phyloP scores from a whole-genome alignment of 1,139 yeast genomes.

The Pneumocystis canis region DNA sequence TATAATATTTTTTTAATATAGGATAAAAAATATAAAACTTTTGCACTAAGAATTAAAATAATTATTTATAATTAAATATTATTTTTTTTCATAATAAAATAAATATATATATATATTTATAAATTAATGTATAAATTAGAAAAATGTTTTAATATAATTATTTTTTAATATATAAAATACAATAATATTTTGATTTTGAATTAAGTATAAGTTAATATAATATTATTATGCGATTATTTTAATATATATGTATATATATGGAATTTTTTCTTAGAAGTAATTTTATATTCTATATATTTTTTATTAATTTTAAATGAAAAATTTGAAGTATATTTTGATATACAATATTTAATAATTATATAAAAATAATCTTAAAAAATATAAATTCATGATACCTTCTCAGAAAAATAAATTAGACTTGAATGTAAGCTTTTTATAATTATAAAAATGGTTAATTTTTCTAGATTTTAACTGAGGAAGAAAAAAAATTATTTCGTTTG shows the following conservation, averaged over 20 bases:
- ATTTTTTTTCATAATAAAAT: too few relatives aligned
- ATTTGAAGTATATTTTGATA: background rate
- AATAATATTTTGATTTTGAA: too few relatives aligned
- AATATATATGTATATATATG: background rate
- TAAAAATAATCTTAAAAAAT: background rate
- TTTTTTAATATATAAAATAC: too few relatives aligned
- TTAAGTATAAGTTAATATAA: background rate
- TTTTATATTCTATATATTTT: background rate
- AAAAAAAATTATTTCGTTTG: conserved; percentile 44
- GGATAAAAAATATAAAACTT: too few relatives aligned
- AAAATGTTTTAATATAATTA: too few relatives aligned
- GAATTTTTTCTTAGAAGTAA: background rate
- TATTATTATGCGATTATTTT: background rate
- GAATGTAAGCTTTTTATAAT: background rate
- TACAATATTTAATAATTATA: background rate
- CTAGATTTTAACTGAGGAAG: conserved; percentile 22
- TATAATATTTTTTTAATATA: too few relatives aligned
- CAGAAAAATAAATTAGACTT: background rate
- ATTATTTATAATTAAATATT: too few relatives aligned
- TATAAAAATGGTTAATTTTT: background rate
- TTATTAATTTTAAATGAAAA: background rate
- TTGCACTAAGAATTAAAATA: too few relatives aligned
- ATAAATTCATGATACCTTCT: background rate
- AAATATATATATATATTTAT: too few relatives aligned
- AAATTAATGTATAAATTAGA: too few relatives aligned